Evolutionary conservation across 2,329 filamentous ascomycete species (phyloP).

Genomic region (Nigrospora osmanthi): DNA sequence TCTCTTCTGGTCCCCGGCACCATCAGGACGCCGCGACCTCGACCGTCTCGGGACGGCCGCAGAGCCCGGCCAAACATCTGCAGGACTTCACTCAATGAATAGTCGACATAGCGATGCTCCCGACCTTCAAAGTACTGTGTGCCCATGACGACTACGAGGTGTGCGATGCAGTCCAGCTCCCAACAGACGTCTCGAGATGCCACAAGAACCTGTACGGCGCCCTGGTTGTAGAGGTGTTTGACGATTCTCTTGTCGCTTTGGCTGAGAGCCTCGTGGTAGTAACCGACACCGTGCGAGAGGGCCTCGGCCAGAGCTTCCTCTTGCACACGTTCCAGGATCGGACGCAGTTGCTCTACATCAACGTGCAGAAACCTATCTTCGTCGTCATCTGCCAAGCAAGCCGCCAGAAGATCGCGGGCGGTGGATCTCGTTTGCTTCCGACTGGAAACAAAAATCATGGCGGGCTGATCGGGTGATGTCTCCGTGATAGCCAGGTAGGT

Average conservation of each 20-base stretch:
- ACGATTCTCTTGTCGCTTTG: constrained; percentile 88
- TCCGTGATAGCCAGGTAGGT: constrained; percentile 84
- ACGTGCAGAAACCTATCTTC: constrained; percentile 92
- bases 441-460: constrained; percentile 85
- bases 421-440: constrained; percentile 88
- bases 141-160: constrained; percentile 92
- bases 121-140: constrained; percentile 96
- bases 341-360: constrained; percentile 71
- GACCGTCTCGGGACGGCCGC: constrained; percentile 68
- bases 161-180: constrained; percentile 83
- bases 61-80: constrained; percentile 98
- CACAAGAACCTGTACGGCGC: constrained; percentile 78
- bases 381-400: constrained; percentile 79
- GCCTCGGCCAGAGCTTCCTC: constrained; percentile 85
- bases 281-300: constrained; percentile 87
- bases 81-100: constrained; percentile 84
- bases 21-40: constrained; percentile 91
- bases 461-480: constrained; percentile 80
- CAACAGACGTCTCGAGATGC: constrained; percentile 84
- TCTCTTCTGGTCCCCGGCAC: constrained; percentile 88
- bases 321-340: constrained; percentile 74
- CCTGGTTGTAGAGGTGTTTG: constrained; percentile 81
- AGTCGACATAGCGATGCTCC: constrained; percentile 95
- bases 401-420: constrained; percentile 78
- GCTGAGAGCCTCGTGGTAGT: constrained; percentile 92